Percentiles rank a stretch among this genome's conserved stretches.
These are phyloP conservation scores for Xylariaceae sp. DNA, from an alignment of 2,329 filamentous ascomycete species.

Conservation along the genomic window DNA sequence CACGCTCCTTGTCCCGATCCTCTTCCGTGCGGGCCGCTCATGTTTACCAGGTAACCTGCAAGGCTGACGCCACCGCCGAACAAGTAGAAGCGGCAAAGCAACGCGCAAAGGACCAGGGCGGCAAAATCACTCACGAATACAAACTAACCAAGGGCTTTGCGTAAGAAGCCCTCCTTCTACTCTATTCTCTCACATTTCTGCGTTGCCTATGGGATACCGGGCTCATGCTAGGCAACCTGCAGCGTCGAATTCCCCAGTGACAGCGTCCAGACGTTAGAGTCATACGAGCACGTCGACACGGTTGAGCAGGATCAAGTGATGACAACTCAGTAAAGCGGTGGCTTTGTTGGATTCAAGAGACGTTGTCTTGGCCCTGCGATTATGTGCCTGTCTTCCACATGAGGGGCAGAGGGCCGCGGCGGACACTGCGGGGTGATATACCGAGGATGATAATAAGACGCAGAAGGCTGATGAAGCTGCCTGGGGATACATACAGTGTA, in stretches of 20 bases:
- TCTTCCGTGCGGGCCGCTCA: conserved; percentile 1
- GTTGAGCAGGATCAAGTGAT: conserved; percentile 73
- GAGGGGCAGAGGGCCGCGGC: too few relatives aligned
- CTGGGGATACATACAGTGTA: not conserved
- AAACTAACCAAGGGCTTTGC: conserved; percentile 87
- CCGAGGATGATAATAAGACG: not conserved
- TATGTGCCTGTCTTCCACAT: not conserved
- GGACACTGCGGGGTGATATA: conserved; percentile 13
- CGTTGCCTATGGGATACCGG: not conserved
- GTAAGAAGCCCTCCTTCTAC: conserved; percentile 50
- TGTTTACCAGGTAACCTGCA: conserved; percentile 68
- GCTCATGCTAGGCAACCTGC: conserved; percentile 9
- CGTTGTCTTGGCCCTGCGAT: not conserved
- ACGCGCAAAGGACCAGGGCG: conserved; percentile 68
- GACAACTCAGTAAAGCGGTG: conserved; percentile 59
- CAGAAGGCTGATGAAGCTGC: not conserved
- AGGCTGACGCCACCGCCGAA: conserved; percentile 61
- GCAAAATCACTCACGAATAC: conserved; percentile 79
- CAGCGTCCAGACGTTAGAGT: conserved; percentile 60
- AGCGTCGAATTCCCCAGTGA: conserved; percentile 73
- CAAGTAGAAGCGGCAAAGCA: conserved; percentile 74
- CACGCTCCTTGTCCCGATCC: not conserved
- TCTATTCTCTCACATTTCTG: not conserved
- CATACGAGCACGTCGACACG: conserved; percentile 64
- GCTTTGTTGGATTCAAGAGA: not conserved